Evolutionary conservation across 257 asterid species (phyloP).

Genomic region (Voacanga thouarsii): DNA sequence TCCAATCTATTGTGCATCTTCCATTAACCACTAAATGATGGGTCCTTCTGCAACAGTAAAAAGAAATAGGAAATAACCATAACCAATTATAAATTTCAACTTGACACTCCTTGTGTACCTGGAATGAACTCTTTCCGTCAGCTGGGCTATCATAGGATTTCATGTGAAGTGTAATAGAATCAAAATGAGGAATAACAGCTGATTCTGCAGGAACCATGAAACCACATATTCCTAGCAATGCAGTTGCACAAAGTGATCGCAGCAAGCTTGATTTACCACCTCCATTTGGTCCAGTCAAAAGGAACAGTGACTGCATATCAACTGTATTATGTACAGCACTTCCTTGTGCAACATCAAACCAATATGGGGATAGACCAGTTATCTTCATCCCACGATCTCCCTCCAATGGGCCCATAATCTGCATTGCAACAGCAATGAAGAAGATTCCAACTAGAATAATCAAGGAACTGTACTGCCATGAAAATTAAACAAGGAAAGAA

Average conservation of each 20-base stretch:
- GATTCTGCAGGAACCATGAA: conserved; percentile 95
- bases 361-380: conserved; percentile 83
- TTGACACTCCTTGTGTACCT: conserved; percentile 37
- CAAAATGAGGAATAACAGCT: conserved; percentile 90
- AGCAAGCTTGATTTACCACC: conserved; percentile 95
- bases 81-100: neutral
- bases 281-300: conserved; percentile 97
- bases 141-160: conserved; percentile 97
- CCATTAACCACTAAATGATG: neutral
- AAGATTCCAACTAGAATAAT: neutral
- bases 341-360: conserved; percentile 89
- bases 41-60: neutral
- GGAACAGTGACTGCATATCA: conserved; percentile 79
- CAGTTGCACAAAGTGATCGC: conserved; percentile 94
- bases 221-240: conserved; percentile 85
- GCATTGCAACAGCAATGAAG: conserved; percentile 19
- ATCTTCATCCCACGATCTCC: conserved; percentile 60
- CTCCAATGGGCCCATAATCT: conserved; percentile 35
- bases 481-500: neutral
- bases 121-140: conserved; percentile 98
- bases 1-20: neutral
- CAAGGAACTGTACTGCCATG: neutral
- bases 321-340: conserved; percentile 71
- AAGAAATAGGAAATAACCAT: neutral
- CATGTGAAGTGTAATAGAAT: conserved; percentile 92